phyloP scores from a whole-genome alignment of 164 flowering plant species.

The Stephania yunnanensis region DNA sequence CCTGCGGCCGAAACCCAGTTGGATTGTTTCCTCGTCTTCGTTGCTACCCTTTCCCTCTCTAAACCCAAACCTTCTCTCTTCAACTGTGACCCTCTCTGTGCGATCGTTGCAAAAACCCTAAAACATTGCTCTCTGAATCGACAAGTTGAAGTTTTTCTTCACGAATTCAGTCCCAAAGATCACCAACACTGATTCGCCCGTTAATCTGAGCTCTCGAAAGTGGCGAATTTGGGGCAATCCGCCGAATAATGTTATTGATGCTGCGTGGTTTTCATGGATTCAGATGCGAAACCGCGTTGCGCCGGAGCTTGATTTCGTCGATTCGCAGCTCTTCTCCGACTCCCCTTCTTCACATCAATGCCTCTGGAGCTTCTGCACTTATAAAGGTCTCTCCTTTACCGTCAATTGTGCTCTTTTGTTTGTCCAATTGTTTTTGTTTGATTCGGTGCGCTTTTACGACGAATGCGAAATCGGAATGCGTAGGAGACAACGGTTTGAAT shows the following conservation, averaged over 20 bases:
- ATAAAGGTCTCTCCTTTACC: constrained; percentile 14
- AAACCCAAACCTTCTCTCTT: too few relatives aligned
- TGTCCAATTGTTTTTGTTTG: constrained; percentile 31
- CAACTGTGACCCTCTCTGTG: not conserved
- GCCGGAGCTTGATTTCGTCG: not conserved
- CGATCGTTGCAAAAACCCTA: not conserved
- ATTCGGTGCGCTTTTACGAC: constrained; percentile 29
- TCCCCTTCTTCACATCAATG: not conserved
- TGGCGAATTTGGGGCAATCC: not conserved
- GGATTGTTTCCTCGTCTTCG: too few relatives aligned
- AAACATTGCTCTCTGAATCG: not conserved
- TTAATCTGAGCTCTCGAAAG: not conserved
- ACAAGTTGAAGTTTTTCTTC: not conserved
- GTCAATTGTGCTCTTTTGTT: constrained; percentile 19
- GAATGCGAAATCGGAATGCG: constrained; percentile 11
- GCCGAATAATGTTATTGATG: not conserved
- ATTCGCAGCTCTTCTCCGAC: not conserved
- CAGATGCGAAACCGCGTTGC: not conserved
- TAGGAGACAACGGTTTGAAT: constrained; percentile 16
- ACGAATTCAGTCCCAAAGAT: not conserved
- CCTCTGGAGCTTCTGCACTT: not conserved
- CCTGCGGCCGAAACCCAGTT: too few relatives aligned
- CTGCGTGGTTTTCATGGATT: not conserved
- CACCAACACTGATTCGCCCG: not conserved
- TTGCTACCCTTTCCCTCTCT: too few relatives aligned